Evolutionary conservation across 2,329 filamentous ascomycete genomes (phyloP), one percentile per base, ranked within the genome.

Genomic region (Cercospora sp.): DNA sequence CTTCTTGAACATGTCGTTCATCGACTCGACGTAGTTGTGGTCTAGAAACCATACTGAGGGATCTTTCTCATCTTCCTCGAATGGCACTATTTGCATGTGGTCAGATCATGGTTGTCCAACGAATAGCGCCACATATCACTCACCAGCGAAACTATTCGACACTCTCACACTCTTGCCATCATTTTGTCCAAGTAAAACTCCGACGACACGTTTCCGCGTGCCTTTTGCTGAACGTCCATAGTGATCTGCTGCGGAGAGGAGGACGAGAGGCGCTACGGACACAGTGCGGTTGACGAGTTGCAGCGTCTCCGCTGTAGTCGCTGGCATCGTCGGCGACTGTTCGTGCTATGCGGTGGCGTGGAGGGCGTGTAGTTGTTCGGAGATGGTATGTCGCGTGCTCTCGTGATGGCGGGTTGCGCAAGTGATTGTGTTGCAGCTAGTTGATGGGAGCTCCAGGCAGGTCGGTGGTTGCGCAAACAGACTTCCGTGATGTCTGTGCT

Each of bases 1-100:
- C 84, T 98, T 98, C 86, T 99, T 99, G 87, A 99, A 99, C 95
- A 99, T 99, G 82, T 98, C 95, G 83, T 95, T 96, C 95, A 99
- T 99, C 75, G 91, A 92, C 83, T 99, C 95, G 81, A 99, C 92
- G 78, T 97, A 99, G 87, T 98, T 98, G 87, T 99, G 95, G 81
- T 99, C 95, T 72, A 99, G 84, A 80, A 98, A 99, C 95, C 95
- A 99, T 79, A 99, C 95, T 39, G 94, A 96, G 3, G 94, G 94
- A 79, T 99, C 94, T 83, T 96, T 97, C 77, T 97, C 95, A 80
- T 99, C 95, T 84, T 99, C 95, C 82, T 99, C 95, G 78, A 99
- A 99, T 0, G 95, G 95, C 57, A 98, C 95, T 97, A 77, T 70
- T 59, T 53, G 58, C 6, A 63, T 58, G 23, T 18, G 18, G 63